These are phyloP conservation scores for Pestalotiopsis sp. DNA, from an alignment of 2,329 filamentous ascomycete species.

Conservation along the genomic window DNA sequence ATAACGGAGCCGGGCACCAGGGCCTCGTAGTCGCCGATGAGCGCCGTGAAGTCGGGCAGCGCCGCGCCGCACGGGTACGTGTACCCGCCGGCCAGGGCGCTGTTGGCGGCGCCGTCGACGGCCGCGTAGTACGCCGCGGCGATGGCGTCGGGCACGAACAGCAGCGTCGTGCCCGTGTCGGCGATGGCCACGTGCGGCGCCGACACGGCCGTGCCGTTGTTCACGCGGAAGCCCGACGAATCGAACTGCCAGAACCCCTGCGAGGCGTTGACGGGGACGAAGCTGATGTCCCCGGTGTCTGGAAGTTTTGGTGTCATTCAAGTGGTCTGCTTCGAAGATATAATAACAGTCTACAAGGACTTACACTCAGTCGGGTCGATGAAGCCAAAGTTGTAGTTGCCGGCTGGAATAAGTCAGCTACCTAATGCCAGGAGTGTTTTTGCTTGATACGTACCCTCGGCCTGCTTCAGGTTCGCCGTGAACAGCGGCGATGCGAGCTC, in stretches of 20 bases:
- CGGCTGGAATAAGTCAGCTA: constrained; percentile 23
- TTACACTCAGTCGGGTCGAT: constrained; percentile 60
- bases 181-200: constrained; percentile 39
- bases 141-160: constrained; percentile 56
- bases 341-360: neutral
- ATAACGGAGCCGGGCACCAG: constrained; percentile 39
- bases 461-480: constrained; percentile 46
- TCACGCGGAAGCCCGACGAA: constrained; percentile 56
- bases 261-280: constrained; percentile 55
- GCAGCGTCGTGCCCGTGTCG: constrained; percentile 69
- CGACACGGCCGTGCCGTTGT: constrained; percentile 27
- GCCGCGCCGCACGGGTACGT: constrained; percentile 55
- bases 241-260: constrained; percentile 68
- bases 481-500: constrained; percentile 51
- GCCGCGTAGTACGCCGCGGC: constrained; percentile 60
- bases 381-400: constrained; percentile 42
- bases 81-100: constrained; percentile 49
- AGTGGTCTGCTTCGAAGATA: neutral
- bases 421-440: neutral
- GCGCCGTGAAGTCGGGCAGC: constrained; percentile 43
- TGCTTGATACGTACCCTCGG: constrained; percentile 31
- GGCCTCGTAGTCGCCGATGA: constrained; percentile 28
- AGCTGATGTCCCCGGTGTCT: constrained; percentile 55
- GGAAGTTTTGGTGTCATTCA: neutral
- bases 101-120: constrained; percentile 51